Evolutionary conservation across 106 monocot species (phyloP).

Genomic region (Dendrobium chrysotoxum): DNA sequence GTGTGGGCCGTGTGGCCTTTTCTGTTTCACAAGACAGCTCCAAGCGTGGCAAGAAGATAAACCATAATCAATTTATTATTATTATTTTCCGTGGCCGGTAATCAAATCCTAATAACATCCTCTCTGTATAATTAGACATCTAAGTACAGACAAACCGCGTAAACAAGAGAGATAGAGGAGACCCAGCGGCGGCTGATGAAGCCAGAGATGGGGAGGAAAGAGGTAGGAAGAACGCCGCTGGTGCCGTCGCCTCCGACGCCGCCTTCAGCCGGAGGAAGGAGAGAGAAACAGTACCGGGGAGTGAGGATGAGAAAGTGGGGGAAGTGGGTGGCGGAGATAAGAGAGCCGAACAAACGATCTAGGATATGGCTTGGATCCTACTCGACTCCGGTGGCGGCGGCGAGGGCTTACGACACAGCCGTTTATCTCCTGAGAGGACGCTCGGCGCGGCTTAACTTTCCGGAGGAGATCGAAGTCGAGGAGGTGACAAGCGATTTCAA

Average conservation of each 20-base stretch:
- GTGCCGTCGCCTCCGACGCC: neutral
- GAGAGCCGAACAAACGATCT: constrained; percentile 38
- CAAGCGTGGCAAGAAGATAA: constrained; percentile 1
- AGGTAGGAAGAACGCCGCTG: neutral
- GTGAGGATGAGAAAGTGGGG: constrained; percentile 52
- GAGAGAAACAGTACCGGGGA: constrained; percentile 11
- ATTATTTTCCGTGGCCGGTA: neutral
- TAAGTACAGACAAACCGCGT: neutral
- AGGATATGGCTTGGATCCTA: constrained; percentile 43
- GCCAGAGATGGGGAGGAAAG: neutral
- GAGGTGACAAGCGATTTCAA: neutral
- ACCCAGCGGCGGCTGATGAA: neutral
- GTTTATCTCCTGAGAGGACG: constrained; percentile 26
- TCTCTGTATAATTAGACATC: constrained; percentile 6
- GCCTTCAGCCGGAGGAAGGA: neutral
- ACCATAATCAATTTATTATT: neutral
- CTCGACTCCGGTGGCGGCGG: constrained; percentile 36
- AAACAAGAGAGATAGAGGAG: neutral
- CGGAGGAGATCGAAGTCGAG: constrained; percentile 18
- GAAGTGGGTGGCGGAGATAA: constrained; percentile 44
- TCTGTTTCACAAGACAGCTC: too few relatives aligned
- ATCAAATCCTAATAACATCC: neutral
- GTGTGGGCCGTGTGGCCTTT: too few relatives aligned
- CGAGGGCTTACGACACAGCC: constrained; percentile 42
- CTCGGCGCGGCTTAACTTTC: constrained; percentile 29